Evolutionary conservation across 1,284 basidiomycete genomes (phyloP).

Genomic region (Melampsora allii-populina): DNA sequence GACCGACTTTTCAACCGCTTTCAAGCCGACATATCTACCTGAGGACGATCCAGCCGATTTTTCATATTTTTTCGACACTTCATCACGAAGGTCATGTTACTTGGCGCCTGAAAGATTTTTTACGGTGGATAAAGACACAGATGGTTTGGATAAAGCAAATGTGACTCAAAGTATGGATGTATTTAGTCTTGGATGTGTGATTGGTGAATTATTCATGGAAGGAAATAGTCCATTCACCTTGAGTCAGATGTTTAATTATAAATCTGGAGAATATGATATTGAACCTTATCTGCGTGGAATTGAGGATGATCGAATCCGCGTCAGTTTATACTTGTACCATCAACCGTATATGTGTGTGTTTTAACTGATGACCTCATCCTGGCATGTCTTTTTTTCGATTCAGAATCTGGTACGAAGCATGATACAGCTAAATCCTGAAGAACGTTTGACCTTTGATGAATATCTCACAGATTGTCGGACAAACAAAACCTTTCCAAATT

Average conservation of each 20-base stretch:
- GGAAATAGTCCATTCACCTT: conserved; percentile 90
- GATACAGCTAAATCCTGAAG: conserved; percentile 73
- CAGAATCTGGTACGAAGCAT: conserved; percentile 83
- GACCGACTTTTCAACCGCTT: conserved; percentile 87
- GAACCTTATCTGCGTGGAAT: conserved; percentile 71
- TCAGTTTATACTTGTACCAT: conserved; percentile 54
- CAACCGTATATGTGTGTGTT: neutral
- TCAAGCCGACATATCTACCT: conserved; percentile 93
- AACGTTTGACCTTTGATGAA: conserved; percentile 76
- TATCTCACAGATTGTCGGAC: conserved; percentile 75
- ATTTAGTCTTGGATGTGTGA: conserved; percentile 91
- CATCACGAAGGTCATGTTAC: conserved; percentile 87
- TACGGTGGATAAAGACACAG: conserved; percentile 67
- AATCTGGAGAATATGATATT: conserved; percentile 75
- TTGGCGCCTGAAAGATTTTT: conserved; percentile 96
- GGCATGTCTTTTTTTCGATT: conserved; percentile 48
- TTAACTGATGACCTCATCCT: neutral
- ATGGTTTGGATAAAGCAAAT: conserved; percentile 62
- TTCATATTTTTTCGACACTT: conserved; percentile 96
- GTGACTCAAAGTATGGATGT: conserved; percentile 98
- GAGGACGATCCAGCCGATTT: conserved; percentile 97
- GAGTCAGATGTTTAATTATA: conserved; percentile 92
- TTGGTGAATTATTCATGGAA: conserved; percentile 94
- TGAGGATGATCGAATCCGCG: conserved; percentile 74
- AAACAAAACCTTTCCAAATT: conserved; percentile 73